A percentile compares a stretch with the other conserved stretches of the same genome.
Conservation (phyloP, 805 yeast species). For the Candida khao-thaluensis region DNA sequence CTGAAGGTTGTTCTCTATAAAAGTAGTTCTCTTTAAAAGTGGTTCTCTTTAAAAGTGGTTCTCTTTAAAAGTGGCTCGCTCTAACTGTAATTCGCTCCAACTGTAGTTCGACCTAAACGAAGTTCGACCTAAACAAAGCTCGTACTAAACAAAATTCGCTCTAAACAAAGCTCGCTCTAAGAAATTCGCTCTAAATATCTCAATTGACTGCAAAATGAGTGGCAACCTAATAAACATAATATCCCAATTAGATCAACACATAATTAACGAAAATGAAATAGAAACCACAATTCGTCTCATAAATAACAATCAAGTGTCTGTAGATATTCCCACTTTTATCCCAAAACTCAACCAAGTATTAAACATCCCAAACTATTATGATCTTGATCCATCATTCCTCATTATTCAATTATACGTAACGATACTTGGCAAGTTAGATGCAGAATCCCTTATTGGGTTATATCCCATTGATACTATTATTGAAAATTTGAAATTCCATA, state of each 20-base stretch:
- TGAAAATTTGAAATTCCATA: slow-evolving; percentile 10
- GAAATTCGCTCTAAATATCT: too few relatives aligned
- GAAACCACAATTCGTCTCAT: not conserved
- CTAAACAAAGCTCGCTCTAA: too few relatives aligned
- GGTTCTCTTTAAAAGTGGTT: too few relatives aligned
- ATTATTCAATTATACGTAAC: slow-evolving; percentile 15
- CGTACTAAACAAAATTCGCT: too few relatives aligned
- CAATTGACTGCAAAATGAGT: too few relatives aligned
- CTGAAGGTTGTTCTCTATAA: too few relatives aligned
- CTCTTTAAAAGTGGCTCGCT: too few relatives aligned
- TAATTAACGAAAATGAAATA: not conserved
- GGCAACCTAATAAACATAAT: not conserved
- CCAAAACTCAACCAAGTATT: slow-evolving; percentile 16
- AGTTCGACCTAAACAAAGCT: too few relatives aligned
- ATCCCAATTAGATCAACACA: not conserved
- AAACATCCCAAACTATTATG: slow-evolving; percentile 1
- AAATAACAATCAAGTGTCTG: not conserved
- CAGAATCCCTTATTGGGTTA: slow-evolving; percentile 15
- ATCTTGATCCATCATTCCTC: slow-evolving; percentile 15
- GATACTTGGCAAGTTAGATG: slow-evolving; percentile 12
- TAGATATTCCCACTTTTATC: not conserved
- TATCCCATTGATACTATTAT: slow-evolving; percentile 20
- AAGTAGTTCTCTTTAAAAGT: too few relatives aligned
- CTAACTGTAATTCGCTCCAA: too few relatives aligned
- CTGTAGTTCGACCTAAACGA: too few relatives aligned